phyloP scores from a whole-genome alignment of 2,329 filamentous ascomycete species.

The Mycosphaerella sp. region DNA sequence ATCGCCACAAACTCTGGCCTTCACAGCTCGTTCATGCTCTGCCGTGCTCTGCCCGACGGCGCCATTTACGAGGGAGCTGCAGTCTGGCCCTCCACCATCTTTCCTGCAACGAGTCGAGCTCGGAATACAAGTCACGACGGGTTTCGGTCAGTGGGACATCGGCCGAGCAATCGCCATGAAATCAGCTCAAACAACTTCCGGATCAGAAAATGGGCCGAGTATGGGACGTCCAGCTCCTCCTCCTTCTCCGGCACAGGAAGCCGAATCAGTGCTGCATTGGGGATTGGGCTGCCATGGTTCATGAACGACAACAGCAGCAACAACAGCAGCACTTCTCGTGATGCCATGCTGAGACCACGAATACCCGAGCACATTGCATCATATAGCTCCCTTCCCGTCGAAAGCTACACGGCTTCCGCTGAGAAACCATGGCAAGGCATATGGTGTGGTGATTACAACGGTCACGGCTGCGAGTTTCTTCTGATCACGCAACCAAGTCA shows the following conservation, averaged over 20 bases:
- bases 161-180: constrained; percentile 50
- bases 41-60: constrained; percentile 45
- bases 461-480: constrained; percentile 83
- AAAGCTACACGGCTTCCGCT: constrained; percentile 70
- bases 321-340: constrained; percentile 15
- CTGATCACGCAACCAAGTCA: constrained; percentile 68
- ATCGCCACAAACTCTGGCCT: constrained; percentile 41
- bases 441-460: constrained; percentile 85
- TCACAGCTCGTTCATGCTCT: constrained; percentile 62
- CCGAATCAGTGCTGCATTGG: constrained; percentile 25
- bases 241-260: constrained; percentile 27
- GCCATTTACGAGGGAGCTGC: constrained; percentile 31
- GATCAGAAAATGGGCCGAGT: constrained; percentile 69
- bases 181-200: constrained; percentile 66
- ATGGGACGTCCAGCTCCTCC: constrained; percentile 38
- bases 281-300: constrained; percentile 27
- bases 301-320: neutral
- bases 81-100: constrained; percentile 67
- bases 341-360: constrained; percentile 40
- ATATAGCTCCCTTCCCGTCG: constrained; percentile 66
- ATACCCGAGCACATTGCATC: constrained; percentile 52
- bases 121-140: constrained; percentile 44
- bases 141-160: constrained; percentile 42
- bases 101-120: constrained; percentile 58
- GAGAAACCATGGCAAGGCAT: constrained; percentile 83